Evolutionary conservation across 2,329 filamentous ascomycete genomes (phyloP), one percentile per base, ranked within the genome.

Genomic region (Mycogone perniciosa): DNA sequence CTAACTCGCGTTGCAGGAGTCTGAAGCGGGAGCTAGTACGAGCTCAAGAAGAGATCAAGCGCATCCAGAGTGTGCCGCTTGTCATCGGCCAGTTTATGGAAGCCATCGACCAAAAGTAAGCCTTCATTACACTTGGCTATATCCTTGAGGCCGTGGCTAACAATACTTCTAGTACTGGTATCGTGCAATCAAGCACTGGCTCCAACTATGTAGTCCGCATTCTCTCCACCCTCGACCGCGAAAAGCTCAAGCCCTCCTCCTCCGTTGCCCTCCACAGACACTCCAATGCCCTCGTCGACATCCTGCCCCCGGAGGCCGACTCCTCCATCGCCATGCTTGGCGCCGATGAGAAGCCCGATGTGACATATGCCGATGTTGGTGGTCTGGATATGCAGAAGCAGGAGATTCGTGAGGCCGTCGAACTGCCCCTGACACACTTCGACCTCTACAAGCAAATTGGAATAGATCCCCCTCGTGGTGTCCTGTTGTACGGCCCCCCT

Each of bases 31-130:
- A 99, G 77, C 81, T 99, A 46, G 92, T 99, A 50, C 85, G 93
- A 61, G 93, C 93, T 61, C 93, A 99, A 70, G 93, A 99, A 71
- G 93, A 99, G 76, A 99, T 99, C 76, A 99, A 99, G 79, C 85
- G 93, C 59, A 99, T 99, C 69, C 93, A 99, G 76, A 96, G 90
- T 70, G 93, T 99, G 49, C 93, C 93, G 30, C 75, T 99, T 56
- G 93, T 99, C 56, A 99, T 99, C 68, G 93, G 93, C 54, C 93
- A 99, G 73, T 99, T 99, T 68, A 99, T 99, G 93, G 93, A 99
- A 74, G 93, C 93, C 50, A 99, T 99, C 67, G 93, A 99, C 70
- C 93, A 99, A 74, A 99, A 96, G 89, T 95, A 79, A 69, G 44
- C 46, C 35, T 27, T 52, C 40, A 41, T 43, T 26, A 29, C 11